These are phyloP conservation scores for Cercophora scortea DNA, from an alignment of 495 filamentous ascomycete species.

Conservation along the genomic window DNA sequence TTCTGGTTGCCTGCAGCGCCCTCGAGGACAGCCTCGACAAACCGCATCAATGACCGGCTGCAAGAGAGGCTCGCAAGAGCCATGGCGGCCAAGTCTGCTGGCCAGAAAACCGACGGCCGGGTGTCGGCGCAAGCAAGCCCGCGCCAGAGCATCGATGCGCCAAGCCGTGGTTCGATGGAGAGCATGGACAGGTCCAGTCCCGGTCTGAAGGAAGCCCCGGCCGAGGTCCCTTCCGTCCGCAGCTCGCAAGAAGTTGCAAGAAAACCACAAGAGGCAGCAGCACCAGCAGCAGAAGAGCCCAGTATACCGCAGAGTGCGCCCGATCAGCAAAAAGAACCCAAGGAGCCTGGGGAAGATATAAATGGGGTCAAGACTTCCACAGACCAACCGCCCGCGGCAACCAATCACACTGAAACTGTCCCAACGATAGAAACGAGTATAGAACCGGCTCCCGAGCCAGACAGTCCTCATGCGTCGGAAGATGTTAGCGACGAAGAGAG, in stretches of 20 bases:
- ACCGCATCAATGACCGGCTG: conserved; percentile 61
- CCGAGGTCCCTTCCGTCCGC: conserved; percentile 8
- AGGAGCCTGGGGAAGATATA: not conserved
- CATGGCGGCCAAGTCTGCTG: conserved; percentile 37
- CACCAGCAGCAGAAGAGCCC: not conserved
- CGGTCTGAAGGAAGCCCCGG: conserved; percentile 5
- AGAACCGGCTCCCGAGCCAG: not conserved
- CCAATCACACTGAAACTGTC: not conserved
- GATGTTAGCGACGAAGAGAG: conserved; percentile 1
- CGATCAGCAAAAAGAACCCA: not conserved
- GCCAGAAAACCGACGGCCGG: conserved; percentile 11
- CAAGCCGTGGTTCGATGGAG: conserved; percentile 21
- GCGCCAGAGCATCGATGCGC: conserved; percentile 24
- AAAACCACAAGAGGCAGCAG: conserved; percentile 6
- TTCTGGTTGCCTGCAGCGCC: conserved; percentile 16
- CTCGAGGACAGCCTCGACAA: conserved; percentile 48
- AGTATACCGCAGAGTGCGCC: not conserved
- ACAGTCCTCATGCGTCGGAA: not conserved
- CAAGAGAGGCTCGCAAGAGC: conserved; percentile 75
- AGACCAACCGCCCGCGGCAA: conserved; percentile 2
- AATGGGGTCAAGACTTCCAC: conserved; percentile 1
- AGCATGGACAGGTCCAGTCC: conserved; percentile 13
- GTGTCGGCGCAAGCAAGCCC: conserved; percentile 21
- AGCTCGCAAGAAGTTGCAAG: conserved; percentile 14
- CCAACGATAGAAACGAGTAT: not conserved